Evolutionary conservation across 2,329 filamentous ascomycete genomes (phyloP), one percentile per base, ranked within the genome.

Genomic region (Ustulina deusta): DNA sequence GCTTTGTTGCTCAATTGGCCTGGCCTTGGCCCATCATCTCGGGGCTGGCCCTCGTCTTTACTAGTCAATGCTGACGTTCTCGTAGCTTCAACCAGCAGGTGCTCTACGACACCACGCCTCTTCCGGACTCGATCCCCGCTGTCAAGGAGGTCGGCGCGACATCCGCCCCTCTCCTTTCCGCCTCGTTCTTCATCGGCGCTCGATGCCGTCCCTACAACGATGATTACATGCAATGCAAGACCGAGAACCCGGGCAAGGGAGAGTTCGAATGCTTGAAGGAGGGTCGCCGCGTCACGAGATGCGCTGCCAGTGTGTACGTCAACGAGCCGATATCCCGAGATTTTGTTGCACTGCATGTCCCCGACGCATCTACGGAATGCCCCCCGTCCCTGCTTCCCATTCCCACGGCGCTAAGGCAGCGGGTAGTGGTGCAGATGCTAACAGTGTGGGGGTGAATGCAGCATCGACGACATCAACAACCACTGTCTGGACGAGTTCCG

Each of bases 181-280:
- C 96, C 36, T 90, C 93, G 60, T 99, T 93, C 87, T 99, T 98
- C 82, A 99, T 99, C 79, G 96, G 96, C 71, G 94, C 94, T 74
- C 91, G 95, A 79, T 99, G 96, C 90, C 91, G 89, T 80, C 86
- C 92, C 65, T 99, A 94, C 87, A 98, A 98, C 83, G 96, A 99
- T 86, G 96, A 99, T 84, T 99, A 92, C 84, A 99, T 99, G 95
- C 93, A 97, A 85, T 99, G 96, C 91, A 99, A 99, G 91, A 93
- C 89, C 74, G 94, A 97, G 83, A 90, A 93, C 77, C 91, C 93
- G 71, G 96, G 96, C 76, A 90, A 89, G 82, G 96, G 94, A 80
- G 96, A 99, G 86, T 82, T 97, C 71, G 93, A 97, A 74, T 99
- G 96, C 83, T 84, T 99, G 87, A 95, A 93, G 86, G 96, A 99